Conservation (phyloP, 345 rosid genomes). For the Arabis alpina region DNA sequence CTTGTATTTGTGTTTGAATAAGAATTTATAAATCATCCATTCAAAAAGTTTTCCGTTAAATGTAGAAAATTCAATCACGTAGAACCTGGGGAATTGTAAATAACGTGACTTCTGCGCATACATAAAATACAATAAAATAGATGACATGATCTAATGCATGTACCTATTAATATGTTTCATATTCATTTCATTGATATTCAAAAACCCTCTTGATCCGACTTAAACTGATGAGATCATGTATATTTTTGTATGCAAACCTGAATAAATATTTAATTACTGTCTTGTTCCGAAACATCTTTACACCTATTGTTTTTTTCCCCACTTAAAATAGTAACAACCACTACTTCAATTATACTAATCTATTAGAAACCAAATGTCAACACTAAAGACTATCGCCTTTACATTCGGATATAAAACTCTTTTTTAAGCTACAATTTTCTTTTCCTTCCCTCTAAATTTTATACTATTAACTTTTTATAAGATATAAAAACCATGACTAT, state of each 20-base stretch:
- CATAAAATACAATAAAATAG: too few species aligned
- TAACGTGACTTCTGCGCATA: constrained; percentile 19
- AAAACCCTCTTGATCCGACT: background rate
- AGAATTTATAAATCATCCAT: constrained; percentile 1
- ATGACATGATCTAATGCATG: too few species aligned
- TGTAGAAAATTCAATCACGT: constrained; percentile 18
- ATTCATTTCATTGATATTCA: background rate
- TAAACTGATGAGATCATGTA: background rate
- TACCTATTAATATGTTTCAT: background rate
- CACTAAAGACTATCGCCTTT: too few species aligned
- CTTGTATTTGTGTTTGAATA: constrained; percentile 9
- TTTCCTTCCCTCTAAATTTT: too few species aligned
- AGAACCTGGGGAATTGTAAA: constrained; percentile 24
- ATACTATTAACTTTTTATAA: too few species aligned
- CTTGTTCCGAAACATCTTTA: background rate
- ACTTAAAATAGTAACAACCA: background rate
- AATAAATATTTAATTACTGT: background rate
- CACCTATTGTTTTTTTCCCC: background rate
- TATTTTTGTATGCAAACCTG: background rate
- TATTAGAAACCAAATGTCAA: too few species aligned
- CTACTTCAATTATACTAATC: background rate
- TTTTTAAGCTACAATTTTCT: too few species aligned
- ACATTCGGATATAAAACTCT: too few species aligned
- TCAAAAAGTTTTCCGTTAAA: background rate
- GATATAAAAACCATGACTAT: too few species aligned